These are phyloP conservation scores for Lasiodiplodia sp. DNA, from an alignment of 2,329 filamentous ascomycete genomes.

Conservation along the genomic window DNA sequence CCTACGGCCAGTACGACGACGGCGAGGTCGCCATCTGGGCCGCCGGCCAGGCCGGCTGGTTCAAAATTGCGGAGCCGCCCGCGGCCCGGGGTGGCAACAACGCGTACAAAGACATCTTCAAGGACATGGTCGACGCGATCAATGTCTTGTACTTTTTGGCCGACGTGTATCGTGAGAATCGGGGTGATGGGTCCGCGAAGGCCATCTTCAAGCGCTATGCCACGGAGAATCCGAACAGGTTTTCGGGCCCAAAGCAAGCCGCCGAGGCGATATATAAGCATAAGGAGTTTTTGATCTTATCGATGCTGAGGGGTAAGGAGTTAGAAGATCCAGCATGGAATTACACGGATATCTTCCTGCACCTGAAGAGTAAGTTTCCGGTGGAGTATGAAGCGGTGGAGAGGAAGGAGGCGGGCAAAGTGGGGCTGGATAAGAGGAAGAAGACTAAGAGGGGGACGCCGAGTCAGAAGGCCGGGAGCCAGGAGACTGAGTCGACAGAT, in stretches of 20 bases:
- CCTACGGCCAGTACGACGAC: constrained; percentile 62
- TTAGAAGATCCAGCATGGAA: constrained; percentile 55
- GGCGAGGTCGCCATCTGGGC: constrained; percentile 70
- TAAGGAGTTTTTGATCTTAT: constrained; percentile 53
- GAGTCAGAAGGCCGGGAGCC: neutral
- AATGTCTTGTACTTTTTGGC: constrained; percentile 69
- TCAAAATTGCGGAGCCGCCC: constrained; percentile 63
- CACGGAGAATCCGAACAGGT: constrained; percentile 40
- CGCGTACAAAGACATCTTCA: constrained; percentile 64
- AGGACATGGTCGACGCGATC: constrained; percentile 69
- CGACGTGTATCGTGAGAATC: constrained; percentile 58
- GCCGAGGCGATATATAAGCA: constrained; percentile 44
- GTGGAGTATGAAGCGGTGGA: constrained; percentile 32
- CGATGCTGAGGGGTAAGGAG: constrained; percentile 48
- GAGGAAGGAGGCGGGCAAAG: constrained; percentile 37
- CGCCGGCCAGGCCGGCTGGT: constrained; percentile 71
- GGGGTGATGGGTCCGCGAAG: constrained; percentile 34
- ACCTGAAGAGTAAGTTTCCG: constrained; percentile 49
- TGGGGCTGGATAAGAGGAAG: constrained; percentile 22
- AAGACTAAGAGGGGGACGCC: neutral
- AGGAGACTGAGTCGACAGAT: constrained; percentile 4
- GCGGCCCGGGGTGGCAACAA: constrained; percentile 40
- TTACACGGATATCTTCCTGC: constrained; percentile 51
- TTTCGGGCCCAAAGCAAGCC: constrained; percentile 38
- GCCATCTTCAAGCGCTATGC: constrained; percentile 44